These are phyloP conservation scores for Maudiozyma turicensis DNA, from an alignment of 805 yeast species.

Conservation along the genomic window DNA sequence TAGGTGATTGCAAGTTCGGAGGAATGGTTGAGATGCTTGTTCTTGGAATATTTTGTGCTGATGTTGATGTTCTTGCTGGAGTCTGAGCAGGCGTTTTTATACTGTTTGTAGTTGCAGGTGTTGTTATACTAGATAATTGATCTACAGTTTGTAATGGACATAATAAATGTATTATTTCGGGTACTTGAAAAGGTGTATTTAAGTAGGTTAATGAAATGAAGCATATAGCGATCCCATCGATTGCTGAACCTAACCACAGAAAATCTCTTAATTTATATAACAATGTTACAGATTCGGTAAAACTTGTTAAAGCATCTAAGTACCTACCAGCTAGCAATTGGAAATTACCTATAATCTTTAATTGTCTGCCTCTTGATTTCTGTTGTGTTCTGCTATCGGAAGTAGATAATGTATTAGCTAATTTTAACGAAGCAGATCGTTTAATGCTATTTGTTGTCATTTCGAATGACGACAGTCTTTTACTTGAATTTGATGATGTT, in stretches of 20 bases:
- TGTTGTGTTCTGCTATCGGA: slow-evolving; percentile 30
- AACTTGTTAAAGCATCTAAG: slow-evolving; percentile 56
- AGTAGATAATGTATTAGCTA: slow-evolving; percentile 27
- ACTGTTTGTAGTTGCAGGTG: not conserved
- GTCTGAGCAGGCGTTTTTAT: not conserved
- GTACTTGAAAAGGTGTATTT: slow-evolving; percentile 27
- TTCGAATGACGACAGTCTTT: slow-evolving; percentile 20
- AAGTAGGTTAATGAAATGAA: slow-evolving; percentile 49
- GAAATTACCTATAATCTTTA: slow-evolving; percentile 67
- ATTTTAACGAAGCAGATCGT: slow-evolving; percentile 25
- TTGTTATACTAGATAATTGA: not conserved
- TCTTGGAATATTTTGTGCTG: slow-evolving; percentile 9
- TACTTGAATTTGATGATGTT: slow-evolving; percentile 5
- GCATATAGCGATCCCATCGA: slow-evolving; percentile 73
- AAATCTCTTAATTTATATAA: slow-evolving; percentile 59
- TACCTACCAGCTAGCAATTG: slow-evolving; percentile 73
- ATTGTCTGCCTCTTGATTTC: slow-evolving; percentile 61
- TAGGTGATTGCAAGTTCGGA: slow-evolving; percentile 37
- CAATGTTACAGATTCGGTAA: slow-evolving; percentile 60
- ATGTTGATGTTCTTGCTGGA: too few species aligned
- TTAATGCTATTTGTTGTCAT: slow-evolving; percentile 30
- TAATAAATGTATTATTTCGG: slow-evolving; percentile 24
- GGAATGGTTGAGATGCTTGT: slow-evolving; percentile 27
- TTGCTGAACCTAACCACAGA: slow-evolving; percentile 79
- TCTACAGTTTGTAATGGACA: slow-evolving; percentile 19